Percentiles rank a stretch among this genome's conserved stretches.
Evolutionary conservation across 2,329 filamentous ascomycete species (phyloP).

Genomic region (Colletotrichum coccodes): DNA sequence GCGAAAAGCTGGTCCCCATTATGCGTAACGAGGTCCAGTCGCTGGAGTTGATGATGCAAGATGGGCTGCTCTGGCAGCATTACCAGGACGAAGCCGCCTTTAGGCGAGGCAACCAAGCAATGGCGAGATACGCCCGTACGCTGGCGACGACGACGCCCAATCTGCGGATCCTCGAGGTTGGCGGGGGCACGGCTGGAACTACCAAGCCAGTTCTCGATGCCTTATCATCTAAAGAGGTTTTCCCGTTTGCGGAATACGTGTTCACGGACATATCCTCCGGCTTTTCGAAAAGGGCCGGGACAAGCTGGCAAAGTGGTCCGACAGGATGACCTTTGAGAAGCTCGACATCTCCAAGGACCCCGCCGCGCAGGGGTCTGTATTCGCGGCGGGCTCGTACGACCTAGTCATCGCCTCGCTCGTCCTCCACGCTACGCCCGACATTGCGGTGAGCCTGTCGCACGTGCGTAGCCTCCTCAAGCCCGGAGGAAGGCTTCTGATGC

Average conservation of each 20-base stretch:
- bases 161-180: constrained; percentile 43
- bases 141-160: constrained; percentile 8
- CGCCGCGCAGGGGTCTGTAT: constrained; percentile 37
- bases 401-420: constrained; percentile 42
- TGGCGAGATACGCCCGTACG: constrained; percentile 14
- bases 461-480: constrained; percentile 41
- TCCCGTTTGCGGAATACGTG: constrained; percentile 36
- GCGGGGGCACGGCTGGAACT: constrained; percentile 54
- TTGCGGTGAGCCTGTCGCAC: constrained; percentile 37
- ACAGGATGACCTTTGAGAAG: constrained; percentile 32
- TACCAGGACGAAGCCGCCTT: constrained; percentile 36
- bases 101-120: constrained; percentile 37
- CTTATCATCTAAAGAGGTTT: not conserved
- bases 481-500: constrained; percentile 39
- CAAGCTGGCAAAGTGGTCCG: constrained; percentile 33
- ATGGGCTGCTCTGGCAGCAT: constrained; percentile 36
- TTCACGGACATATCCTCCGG: constrained; percentile 43
- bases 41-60: constrained; percentile 41
- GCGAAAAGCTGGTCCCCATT: constrained; percentile 37
- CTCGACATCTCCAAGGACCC: constrained; percentile 46
- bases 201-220: constrained; percentile 46
- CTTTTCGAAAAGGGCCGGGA: constrained; percentile 40
- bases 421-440: constrained; percentile 39
- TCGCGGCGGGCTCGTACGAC: constrained; percentile 38
- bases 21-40: constrained; percentile 37